Percentiles rank a stretch among this genome's conserved stretches.
phyloP scores from a whole-genome alignment of 2,329 filamentous ascomycete species.

The Cadophora gregata region DNA sequence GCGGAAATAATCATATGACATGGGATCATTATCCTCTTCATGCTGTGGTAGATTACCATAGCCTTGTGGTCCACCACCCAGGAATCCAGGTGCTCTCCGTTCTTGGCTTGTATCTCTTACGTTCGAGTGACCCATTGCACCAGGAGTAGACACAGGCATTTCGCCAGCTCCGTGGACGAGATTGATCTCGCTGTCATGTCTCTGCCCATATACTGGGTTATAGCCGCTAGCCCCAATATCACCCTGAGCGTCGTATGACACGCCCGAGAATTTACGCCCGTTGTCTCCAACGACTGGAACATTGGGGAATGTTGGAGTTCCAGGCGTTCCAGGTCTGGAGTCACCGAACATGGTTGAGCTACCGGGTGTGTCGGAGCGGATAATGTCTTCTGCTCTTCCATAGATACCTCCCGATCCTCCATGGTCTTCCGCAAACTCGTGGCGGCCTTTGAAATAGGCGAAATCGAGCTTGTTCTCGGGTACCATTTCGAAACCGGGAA shows the following conservation, averaged over 20 bases:
- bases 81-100: slow-evolving; percentile 56
- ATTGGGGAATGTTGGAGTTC: slow-evolving; percentile 32
- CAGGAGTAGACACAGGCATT: slow-evolving; percentile 52
- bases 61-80: slow-evolving; percentile 63
- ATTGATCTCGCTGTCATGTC: slow-evolving; percentile 57
- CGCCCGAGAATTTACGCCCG: slow-evolving; percentile 21
- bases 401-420: slow-evolving; percentile 74
- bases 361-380: slow-evolving; percentile 45
- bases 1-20: slow-evolving; percentile 44
- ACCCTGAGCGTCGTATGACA: slow-evolving; percentile 28
- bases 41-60: slow-evolving; percentile 65
- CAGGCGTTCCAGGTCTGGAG: slow-evolving; percentile 41
- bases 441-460: slow-evolving; percentile 84
- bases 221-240: not conserved
- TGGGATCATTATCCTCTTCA: slow-evolving; percentile 44
- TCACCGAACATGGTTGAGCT: slow-evolving; percentile 33
- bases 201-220: slow-evolving; percentile 48
- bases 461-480: slow-evolving; percentile 90
- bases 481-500: slow-evolving; percentile 88
- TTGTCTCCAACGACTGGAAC: slow-evolving; percentile 10
- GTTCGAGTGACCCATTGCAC: slow-evolving; percentile 25
- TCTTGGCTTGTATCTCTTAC: slow-evolving; percentile 46
- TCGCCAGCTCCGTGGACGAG: slow-evolving; percentile 59
- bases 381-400: slow-evolving; percentile 63
- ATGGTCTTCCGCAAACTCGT: slow-evolving; percentile 86